These are phyloP conservation scores for Saturnispora zaruensis DNA, from an alignment of 805 yeast genomes.

Conservation along the genomic window DNA sequence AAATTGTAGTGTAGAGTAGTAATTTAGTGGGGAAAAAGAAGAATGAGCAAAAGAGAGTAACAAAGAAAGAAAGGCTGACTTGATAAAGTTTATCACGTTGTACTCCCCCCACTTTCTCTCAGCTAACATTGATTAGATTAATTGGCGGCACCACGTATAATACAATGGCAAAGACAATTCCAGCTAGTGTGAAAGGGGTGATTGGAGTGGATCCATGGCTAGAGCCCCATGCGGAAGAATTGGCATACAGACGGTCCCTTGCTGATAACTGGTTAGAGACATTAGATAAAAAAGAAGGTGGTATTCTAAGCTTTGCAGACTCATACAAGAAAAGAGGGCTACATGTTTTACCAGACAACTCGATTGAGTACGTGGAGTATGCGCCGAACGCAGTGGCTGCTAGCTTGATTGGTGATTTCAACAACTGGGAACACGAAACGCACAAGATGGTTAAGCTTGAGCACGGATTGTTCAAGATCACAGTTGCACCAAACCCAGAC, in stretches of 20 bases:
- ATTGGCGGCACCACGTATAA: background rate
- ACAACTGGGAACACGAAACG: constrained; percentile 59
- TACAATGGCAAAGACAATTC: constrained; percentile 11
- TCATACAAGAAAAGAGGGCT: constrained; percentile 74
- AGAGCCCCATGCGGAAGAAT: constrained; percentile 62
- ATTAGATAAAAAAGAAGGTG: constrained; percentile 53
- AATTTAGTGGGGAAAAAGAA: background rate
- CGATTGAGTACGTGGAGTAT: constrained; percentile 69
- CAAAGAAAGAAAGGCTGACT: background rate
- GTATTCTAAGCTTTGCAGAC: constrained; percentile 60
- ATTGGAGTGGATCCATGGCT: constrained; percentile 78
- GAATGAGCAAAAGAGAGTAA: background rate
- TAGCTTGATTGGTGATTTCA: constrained; percentile 85
- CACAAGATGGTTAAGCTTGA: constrained; percentile 53
- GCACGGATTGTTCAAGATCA: constrained; percentile 62
- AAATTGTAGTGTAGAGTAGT: background rate
- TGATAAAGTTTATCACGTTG: background rate
- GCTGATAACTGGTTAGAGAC: constrained; percentile 56
- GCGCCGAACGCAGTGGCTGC: constrained; percentile 81
- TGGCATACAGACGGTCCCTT: constrained; percentile 56
- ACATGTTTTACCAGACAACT: constrained; percentile 49
- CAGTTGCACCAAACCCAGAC: constrained; percentile 41
- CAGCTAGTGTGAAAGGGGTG: constrained; percentile 43
- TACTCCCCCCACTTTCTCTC: background rate
- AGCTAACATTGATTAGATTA: background rate